Base-by-base conservation (phyloP, 768 basidiomycete genomes). In the Trametes villosa region DNA sequence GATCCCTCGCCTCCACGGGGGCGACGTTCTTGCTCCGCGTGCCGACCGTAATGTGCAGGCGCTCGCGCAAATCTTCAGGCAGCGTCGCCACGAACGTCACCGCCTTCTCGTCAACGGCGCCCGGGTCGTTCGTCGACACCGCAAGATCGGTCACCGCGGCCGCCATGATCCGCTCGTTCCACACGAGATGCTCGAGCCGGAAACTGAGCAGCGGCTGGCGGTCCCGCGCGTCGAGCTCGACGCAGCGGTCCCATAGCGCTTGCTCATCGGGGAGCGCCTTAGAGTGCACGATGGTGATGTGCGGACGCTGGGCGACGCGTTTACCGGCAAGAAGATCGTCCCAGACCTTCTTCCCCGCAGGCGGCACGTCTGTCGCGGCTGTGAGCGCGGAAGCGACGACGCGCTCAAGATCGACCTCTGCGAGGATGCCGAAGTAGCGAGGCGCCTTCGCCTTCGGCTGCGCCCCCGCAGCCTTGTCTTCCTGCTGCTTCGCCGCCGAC, bases 21-120 rank as follows among this genome's bases (percentile, higher is more conserved):
- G 68, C 59, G 3, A 95, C 77, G 9, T 75, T 75, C 12, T 71
- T 70, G 41, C 79, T 69, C 49, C 70, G 67, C 17, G 92, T 96
- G 9, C 92, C 97, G 6, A 98, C 86, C 0, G 97, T 98, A 56
- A 98, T 83, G 70, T 98, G 97, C 67, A 96, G 72, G 58, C 83
- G 61, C 7, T 75, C 67, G 55, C 76, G 77, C 12, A 89, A 65
- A 13, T 81, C 78, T 6, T 77, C 70, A 0, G 82, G 76, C 17
- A 93, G 66, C 36, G 64, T 54, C 15, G 74, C 71, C 8, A 87
- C 60, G 49, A 92, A 87, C 50, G 75, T 75, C 6, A 74, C 67
- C 4, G 78, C 82, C 27, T 75, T 75, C 57, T 77, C 74, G 27
- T 75, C 72, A 2, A 55, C 68, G 15, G 68, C 70, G 27, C 63